These are phyloP conservation scores for Cyathus striatus DNA, from an alignment of 768 basidiomycete genomes.

Conservation along the genomic window DNA sequence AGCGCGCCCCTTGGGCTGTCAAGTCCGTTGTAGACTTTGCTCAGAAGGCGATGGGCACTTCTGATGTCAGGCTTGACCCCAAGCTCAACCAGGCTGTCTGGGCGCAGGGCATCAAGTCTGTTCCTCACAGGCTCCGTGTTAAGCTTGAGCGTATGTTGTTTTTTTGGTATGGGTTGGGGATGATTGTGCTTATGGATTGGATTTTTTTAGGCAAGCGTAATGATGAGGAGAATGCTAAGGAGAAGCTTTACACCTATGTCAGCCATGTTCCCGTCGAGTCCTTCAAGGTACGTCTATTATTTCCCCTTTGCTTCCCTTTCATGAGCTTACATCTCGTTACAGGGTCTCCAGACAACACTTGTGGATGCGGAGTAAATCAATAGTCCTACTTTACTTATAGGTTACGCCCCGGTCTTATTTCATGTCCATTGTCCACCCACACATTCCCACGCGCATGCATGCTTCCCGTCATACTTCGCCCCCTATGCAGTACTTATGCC, in stretches of 20 bases:
- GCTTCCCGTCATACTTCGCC: no score
- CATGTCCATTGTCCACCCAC: no score
- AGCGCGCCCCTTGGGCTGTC: conserved; percentile 94
- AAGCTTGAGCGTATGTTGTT: conserved; percentile 76
- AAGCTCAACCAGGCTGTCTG: conserved; percentile 95
- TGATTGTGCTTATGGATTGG: neutral
- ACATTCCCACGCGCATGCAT: no score
- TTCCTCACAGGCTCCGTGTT: conserved; percentile 88
- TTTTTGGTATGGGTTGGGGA: conserved; percentile 1
- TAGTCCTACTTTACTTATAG: no score
- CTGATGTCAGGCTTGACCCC: conserved; percentile 91
- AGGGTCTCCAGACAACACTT: conserved; percentile 83
- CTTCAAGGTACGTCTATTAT: conserved; percentile 68
- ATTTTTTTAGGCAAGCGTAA: conserved; percentile 81
- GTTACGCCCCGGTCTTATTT: no score
- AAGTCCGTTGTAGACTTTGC: conserved; percentile 93
- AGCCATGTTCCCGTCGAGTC: conserved; percentile 69
- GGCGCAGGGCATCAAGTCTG: conserved; percentile 90
- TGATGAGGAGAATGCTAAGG: conserved; percentile 98
- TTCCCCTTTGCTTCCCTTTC: neutral
- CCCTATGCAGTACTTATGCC: no score
- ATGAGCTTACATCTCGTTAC: conserved; percentile 7
- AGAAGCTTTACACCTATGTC: conserved; percentile 94
- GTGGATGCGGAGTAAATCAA: conserved; percentile 72
- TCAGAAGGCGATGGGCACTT: conserved; percentile 91